Conservation (phyloP, 2,329 filamentous ascomycete species). For the Colletotrichum sp. region DNA sequence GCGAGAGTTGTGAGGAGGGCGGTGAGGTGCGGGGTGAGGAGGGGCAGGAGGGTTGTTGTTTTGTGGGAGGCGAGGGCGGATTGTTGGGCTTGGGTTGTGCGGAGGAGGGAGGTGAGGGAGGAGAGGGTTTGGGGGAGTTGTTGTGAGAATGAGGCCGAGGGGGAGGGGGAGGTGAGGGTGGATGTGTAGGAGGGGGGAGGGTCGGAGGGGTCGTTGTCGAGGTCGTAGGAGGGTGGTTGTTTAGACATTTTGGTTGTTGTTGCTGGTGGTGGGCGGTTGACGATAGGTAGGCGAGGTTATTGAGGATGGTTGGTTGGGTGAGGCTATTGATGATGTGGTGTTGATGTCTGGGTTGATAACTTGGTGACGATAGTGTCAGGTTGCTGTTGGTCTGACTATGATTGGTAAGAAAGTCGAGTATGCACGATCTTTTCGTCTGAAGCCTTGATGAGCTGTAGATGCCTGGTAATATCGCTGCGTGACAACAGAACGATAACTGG, state of each 20-base stretch:
- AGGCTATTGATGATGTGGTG: neutral
- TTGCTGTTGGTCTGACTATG: neutral
- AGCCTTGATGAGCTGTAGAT: no score
- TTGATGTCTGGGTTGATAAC: neutral
- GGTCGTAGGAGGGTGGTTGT: neutral
- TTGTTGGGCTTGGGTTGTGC: slow-evolving; percentile 36
- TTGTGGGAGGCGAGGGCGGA: slow-evolving; percentile 38
- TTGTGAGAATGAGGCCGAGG: slow-evolving; percentile 32
- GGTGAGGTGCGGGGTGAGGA: slow-evolving; percentile 46
- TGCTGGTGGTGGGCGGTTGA: no score
- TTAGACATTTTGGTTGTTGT: slow-evolving; percentile 16
- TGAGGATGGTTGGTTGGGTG: neutral
- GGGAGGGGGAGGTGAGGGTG: slow-evolving; percentile 9
- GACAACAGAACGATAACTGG: neutral
- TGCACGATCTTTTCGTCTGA: no score
- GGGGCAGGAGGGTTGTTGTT: slow-evolving; percentile 34
- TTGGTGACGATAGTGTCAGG: neutral
- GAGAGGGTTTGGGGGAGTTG: slow-evolving; percentile 27
- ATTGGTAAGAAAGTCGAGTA: no score
- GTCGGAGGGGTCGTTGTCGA: neutral
- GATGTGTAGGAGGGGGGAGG: slow-evolving; percentile 23
- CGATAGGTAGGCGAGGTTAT: neutral
- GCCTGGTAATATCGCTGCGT: neutral
- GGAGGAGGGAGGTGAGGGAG: slow-evolving; percentile 41
- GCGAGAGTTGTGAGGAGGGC: slow-evolving; percentile 45